phyloP scores from a whole-genome alignment of 2,329 filamentous ascomycete genomes.

The Sporothrix dimorphospora region DNA sequence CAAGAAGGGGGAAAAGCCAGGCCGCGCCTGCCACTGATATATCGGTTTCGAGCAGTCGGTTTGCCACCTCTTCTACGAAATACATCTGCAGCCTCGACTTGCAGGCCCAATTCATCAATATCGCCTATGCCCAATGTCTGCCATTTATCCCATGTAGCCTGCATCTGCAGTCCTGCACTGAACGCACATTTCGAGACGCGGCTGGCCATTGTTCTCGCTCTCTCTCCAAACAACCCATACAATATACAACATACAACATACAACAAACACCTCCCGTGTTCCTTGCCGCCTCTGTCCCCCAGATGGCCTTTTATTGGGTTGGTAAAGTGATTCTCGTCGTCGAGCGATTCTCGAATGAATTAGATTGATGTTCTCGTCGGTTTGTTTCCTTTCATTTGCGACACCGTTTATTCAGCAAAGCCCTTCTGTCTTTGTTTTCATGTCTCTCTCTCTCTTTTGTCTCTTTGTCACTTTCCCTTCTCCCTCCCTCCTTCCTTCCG shows the following conservation, averaged over 20 bases:
- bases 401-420: background rate
- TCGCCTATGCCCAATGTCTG: background rate
- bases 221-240: too few species aligned
- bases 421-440: background rate
- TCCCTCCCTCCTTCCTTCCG: background rate
- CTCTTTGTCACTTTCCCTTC: background rate
- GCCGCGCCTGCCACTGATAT: background rate
- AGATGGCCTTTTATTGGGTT: conserved; percentile 16
- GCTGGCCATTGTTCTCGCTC: background rate
- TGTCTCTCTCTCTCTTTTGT: background rate
- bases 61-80: too few species aligned
- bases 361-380: background rate
- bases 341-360: background rate
- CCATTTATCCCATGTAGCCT: conserved; percentile 8
- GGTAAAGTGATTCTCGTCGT: background rate
- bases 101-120: background rate
- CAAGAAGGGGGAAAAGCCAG: background rate
- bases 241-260: background rate
- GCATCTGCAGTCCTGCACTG: conserved; percentile 3
- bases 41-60: background rate
- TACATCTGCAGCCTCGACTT: background rate
- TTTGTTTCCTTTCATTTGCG: background rate
- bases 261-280: background rate
- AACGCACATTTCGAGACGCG: background rate
- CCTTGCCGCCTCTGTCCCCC: conserved; percentile 9